Base-by-base conservation (phyloP, 768 basidiomycete species). In the Macrolepiota fuliginosa region DNA sequence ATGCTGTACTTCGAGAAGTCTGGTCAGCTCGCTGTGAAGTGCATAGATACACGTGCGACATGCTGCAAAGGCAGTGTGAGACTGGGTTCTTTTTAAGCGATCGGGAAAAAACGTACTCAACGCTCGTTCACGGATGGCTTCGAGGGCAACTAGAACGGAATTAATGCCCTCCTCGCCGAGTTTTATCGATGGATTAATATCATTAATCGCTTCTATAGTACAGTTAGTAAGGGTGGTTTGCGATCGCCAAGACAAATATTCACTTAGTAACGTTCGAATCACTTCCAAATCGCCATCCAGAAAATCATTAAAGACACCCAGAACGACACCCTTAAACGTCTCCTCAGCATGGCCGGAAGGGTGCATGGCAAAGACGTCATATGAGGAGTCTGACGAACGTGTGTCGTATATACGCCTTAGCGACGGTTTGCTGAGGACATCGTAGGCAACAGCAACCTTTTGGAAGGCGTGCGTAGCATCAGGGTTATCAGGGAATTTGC, bases 221-320 rank as follows among this genome's bases (percentile, higher is more conserved):
- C 7, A 29, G 17, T 61, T 19, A 61, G 54, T 29, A n/a, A 1
- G n/a, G 4, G 5, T 5, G 29, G 4, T 19, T 22, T 12, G 11
- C 19, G 32, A 45, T 45, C 17, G 19, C 4, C 35, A 10, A 49
- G 1, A n/a, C 19, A 22, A 40, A 39, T n/a, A 78, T 89, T 55
- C 66, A 91, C 91, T 84, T 25, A 94, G 81, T 22, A 93, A 73
- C 0, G 85, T 84, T 58, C 90, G 83, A 68, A 94, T 87, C 71
- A 92, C 85, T 70, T 94, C 91, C n/a, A 94, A 76, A 73, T 94
- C 92, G 5, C 92, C 93, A 58, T 93, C 90, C 49, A 94, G 72
- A 65, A 93, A 91, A 68, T 95, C 93, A 62, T 84, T 87, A 70
- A 94, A 84, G 11, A 92, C 86, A 27, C 86, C 83, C 35, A 91